Conservation (phyloP, 371 early-diverging fungal species). For the Lichtheimia ramosa region DNA sequence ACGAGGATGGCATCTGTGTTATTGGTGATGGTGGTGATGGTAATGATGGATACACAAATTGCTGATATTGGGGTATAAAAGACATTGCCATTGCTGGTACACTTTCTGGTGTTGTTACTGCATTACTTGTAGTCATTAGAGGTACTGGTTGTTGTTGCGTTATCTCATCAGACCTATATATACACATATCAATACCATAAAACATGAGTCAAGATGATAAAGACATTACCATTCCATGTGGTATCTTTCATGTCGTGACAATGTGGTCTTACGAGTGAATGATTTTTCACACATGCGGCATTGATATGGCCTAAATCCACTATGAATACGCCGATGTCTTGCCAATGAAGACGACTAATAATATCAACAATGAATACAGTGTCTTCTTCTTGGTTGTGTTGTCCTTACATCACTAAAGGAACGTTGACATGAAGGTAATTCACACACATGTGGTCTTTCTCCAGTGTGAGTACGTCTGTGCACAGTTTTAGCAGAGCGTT, state of each 20-base stretch:
- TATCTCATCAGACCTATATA: no score
- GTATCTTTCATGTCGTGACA: conserved; percentile 16
- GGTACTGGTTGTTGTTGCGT: no score
- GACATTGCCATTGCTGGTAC: no score
- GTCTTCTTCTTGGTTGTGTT: neutral
- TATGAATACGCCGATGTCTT: conserved; percentile 35
- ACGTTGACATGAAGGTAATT: conserved; percentile 44
- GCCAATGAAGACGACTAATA: conserved; percentile 39
- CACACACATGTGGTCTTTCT: conserved; percentile 66
- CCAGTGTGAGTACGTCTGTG: conserved; percentile 71
- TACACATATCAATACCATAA: no score
- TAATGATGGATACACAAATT: no score
- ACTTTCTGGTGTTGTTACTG: no score
- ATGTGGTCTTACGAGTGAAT: conserved; percentile 16
- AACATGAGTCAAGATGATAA: no score
- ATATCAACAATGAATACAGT: neutral
- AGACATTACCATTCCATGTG: neutral
- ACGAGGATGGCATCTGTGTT: no score
- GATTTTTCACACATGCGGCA: conserved; percentile 35
- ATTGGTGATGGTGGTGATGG: no score
- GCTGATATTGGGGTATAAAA: no score
- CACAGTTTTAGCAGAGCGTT: conserved; percentile 66
- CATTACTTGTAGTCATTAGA: no score
- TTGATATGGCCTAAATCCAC: conserved; percentile 30
- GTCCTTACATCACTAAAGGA: conserved; percentile 52